Evolutionary conservation across 345 rosid species (phyloP).

Genomic region (Clarkia xantiana): DNA sequence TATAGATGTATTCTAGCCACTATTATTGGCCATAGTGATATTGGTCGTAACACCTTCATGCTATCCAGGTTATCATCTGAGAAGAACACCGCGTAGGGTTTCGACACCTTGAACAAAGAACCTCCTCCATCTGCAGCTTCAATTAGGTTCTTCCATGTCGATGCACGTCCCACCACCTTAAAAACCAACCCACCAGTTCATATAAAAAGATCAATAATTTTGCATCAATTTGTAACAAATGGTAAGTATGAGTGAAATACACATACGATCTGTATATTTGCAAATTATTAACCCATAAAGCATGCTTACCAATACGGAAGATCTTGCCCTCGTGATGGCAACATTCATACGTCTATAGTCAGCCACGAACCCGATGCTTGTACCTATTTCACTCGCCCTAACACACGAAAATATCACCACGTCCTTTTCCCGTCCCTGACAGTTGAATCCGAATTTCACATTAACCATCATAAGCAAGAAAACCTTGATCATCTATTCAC

Average conservation of each 20-base stretch:
- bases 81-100: conserved; percentile 54
- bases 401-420: conserved; percentile 92
- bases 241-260: too few species aligned
- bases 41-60: conserved; percentile 23
- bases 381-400: conserved; percentile 45
- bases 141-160: conserved; percentile 64
- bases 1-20: too few species aligned
- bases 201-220: too few species aligned
- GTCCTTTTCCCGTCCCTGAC: conserved; percentile 90
- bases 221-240: too few species aligned
- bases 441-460: background rate
- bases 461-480: background rate
- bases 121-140: conserved; percentile 61
- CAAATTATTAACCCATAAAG: background rate
- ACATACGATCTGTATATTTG: too few species aligned
- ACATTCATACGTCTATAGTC: conserved; percentile 93
- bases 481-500: too few species aligned
- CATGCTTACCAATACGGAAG: conserved; percentile 66
- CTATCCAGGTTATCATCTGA: conserved; percentile 42
- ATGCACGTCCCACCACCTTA: conserved; percentile 87
- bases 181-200: too few species aligned
- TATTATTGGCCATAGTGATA: too few species aligned
- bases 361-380: conserved; percentile 69
- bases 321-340: conserved; percentile 85
- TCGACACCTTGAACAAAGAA: conserved; percentile 58